phyloP scores from a whole-genome alignment of 495 filamentous ascomycete species.

The Neurospora discreta region DNA sequence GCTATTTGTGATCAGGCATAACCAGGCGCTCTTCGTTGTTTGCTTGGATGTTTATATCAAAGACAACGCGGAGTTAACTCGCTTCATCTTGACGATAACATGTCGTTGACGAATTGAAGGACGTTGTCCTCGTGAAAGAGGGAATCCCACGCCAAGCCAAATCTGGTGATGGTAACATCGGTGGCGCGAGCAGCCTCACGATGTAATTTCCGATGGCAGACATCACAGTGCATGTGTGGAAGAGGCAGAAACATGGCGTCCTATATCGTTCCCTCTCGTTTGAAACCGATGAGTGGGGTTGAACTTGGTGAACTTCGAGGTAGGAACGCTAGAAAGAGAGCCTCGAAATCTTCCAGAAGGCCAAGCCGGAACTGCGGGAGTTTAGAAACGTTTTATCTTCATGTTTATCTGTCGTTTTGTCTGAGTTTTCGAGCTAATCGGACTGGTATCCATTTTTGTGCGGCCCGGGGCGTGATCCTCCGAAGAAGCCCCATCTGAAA shows the following conservation, averaged over 20 bases:
- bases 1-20: neutral
- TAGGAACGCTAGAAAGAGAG: neutral
- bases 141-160: neutral
- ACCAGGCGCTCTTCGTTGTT: neutral
- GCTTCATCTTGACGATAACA: neutral
- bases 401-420: no score
- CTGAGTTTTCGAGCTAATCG: neutral
- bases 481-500: neutral
- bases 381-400: no score
- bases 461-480: neutral
- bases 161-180: neutral
- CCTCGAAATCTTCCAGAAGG: neutral
- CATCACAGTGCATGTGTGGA: neutral
- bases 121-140: neutral
- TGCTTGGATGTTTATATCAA: neutral
- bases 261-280: neutral
- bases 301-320: neutral
- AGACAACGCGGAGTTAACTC: neutral
- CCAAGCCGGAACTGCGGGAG: neutral
- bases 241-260: neutral
- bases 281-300: neutral
- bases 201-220: neutral
- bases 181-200: neutral
- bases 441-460: neutral
- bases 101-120: neutral